Percentiles rank a stretch among this genome's conserved stretches.
These are phyloP conservation scores for Ampelomyces quisqualis DNA, from an alignment of 2,329 filamentous ascomycete species.

Conservation along the genomic window DNA sequence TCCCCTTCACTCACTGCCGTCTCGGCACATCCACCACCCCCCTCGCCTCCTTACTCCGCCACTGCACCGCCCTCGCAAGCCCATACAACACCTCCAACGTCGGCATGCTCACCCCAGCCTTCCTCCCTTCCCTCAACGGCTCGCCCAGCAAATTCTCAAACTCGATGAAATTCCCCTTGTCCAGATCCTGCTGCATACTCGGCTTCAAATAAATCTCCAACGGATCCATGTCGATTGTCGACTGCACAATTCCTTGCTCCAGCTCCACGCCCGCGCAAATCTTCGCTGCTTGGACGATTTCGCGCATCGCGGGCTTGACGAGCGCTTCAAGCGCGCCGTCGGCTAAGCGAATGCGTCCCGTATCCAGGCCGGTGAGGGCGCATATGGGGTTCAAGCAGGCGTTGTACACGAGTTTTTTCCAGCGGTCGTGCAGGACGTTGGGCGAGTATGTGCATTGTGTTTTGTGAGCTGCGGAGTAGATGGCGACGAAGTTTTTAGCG, in stretches of 20 bases:
- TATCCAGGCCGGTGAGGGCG: constrained; percentile 55
- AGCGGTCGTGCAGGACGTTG: constrained; percentile 49
- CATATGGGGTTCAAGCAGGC: constrained; percentile 57
- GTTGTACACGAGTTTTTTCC: constrained; percentile 56
- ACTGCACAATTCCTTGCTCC: constrained; percentile 47
- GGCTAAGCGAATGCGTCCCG: constrained; percentile 52
- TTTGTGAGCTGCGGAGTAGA: constrained; percentile 53
- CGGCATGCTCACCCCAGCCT: constrained; percentile 53
- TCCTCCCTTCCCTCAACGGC: constrained; percentile 55
- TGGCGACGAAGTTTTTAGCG: constrained; percentile 48
- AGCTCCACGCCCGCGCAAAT: constrained; percentile 48
- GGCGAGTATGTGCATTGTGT: constrained; percentile 47
- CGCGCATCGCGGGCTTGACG: constrained; percentile 56
- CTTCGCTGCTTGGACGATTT: constrained; percentile 52
- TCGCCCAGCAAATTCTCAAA: constrained; percentile 59
- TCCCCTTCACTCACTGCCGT: neutral
- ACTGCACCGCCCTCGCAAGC: constrained; percentile 53
- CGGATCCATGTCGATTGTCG: constrained; percentile 53
- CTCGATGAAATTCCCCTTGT: constrained; percentile 59
- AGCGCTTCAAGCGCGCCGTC: constrained; percentile 50
- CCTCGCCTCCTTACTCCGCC: constrained; percentile 49
- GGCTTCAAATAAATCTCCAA: constrained; percentile 53
- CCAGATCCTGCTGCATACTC: constrained; percentile 57
- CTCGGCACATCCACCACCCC: constrained; percentile 41
- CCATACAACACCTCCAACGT: constrained; percentile 53